phyloP scores from a whole-genome alignment of 2,329 filamentous ascomycete genomes.

The Davidsoniella australis region DNA sequence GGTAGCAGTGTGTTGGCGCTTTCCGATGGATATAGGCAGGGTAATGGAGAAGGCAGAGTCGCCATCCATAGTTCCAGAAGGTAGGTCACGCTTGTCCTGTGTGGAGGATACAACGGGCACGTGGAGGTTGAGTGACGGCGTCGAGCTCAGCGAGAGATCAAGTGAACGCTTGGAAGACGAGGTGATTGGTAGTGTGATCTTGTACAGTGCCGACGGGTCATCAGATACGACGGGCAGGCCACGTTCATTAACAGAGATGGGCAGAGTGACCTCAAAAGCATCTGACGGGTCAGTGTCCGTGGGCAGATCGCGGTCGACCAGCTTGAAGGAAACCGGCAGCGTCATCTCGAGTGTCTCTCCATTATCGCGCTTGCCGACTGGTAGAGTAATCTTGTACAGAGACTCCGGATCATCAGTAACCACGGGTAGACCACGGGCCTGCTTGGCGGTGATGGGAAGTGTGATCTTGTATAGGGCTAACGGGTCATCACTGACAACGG shows the following conservation, averaged over 20 bases:
- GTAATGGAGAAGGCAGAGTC: slow-evolving; percentile 10
- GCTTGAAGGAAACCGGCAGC: slow-evolving; percentile 4
- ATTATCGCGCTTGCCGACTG: slow-evolving; percentile 1
- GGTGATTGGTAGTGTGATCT: slow-evolving; percentile 8
- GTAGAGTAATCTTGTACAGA: slow-evolving; percentile 9
- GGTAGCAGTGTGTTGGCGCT: slow-evolving; percentile 7
- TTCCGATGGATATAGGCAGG: slow-evolving; percentile 3
- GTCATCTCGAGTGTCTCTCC: not conserved
- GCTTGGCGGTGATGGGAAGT: slow-evolving; percentile 1
- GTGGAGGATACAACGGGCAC: not conserved
- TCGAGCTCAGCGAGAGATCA: slow-evolving; percentile 2
- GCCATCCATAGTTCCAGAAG: not conserved
- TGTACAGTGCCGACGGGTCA: slow-evolving; percentile 10
- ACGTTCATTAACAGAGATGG: slow-evolving; percentile 7
- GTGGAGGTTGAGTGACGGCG: slow-evolving; percentile 3
- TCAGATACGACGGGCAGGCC: slow-evolving; percentile 9
- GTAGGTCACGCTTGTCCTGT: not conserved
- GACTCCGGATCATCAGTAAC: slow-evolving; percentile 8
- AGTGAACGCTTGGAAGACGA: slow-evolving; percentile 2
- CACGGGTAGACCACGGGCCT: slow-evolving; percentile 5
- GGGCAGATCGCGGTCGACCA: slow-evolving; percentile 6
- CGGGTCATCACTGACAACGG: slow-evolving; percentile 8
- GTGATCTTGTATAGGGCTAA: slow-evolving; percentile 9
- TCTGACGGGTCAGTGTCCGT: slow-evolving; percentile 1
- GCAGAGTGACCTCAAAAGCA: slow-evolving; percentile 10